Evolutionary conservation across 2,329 filamentous ascomycete genomes (phyloP).

Genomic region (Blastomyces emzantsi): DNA sequence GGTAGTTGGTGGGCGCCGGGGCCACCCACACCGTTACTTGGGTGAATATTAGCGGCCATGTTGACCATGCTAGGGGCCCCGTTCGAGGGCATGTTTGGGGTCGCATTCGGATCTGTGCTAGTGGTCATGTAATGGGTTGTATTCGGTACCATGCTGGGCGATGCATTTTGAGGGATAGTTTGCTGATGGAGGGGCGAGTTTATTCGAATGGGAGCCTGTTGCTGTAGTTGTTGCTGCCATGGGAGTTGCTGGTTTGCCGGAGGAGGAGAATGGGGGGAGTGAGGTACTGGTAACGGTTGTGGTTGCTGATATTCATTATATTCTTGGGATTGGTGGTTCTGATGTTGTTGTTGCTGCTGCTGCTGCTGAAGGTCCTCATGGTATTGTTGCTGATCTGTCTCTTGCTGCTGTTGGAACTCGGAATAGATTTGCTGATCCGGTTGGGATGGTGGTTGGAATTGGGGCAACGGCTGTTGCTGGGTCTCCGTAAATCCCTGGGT

Average conservation of each 20-base stretch:
- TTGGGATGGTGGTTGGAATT: background rate
- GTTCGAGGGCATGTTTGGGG: background rate
- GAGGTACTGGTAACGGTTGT: background rate
- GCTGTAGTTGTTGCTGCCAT: background rate
- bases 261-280: background rate
- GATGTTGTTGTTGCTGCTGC: background rate
- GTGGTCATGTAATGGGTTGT: background rate
- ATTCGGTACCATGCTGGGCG: background rate
- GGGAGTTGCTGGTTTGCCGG: background rate
- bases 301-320: background rate
- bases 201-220: conserved; percentile 6
- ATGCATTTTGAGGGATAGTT: background rate
- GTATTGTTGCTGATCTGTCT: background rate
- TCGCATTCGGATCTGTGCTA: background rate
- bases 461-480: conserved; percentile 5
- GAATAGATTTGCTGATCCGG: conserved; percentile 1
- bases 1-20: background rate
- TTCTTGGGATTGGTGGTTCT: background rate
- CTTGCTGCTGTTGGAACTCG: conserved; percentile 3
- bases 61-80: background rate
- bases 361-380: background rate
- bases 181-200: conserved; percentile 5
- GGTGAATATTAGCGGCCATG: background rate
- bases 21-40: background rate
- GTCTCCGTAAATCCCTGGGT: background rate